Percentiles rank a stretch among this genome's conserved stretches.
These are phyloP conservation scores for Haematococcus sp. DNA, from an alignment of 139 green algal species.

Conservation along the genomic window DNA sequence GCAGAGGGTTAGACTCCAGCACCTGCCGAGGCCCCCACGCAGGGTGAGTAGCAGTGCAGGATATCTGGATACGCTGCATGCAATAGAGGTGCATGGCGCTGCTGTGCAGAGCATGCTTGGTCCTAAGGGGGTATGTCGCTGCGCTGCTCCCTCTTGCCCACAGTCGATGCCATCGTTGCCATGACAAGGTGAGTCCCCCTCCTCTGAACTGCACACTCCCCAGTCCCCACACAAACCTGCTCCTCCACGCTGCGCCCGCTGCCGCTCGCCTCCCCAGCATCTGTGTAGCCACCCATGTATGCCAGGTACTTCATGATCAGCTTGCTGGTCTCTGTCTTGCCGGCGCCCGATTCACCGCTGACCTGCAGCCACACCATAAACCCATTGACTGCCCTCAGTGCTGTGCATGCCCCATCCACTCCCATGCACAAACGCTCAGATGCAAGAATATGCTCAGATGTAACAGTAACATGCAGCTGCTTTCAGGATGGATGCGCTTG, in stretches of 20 bases:
- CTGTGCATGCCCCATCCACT: not conserved
- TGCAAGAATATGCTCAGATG: not conserved
- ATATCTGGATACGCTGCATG: not conserved
- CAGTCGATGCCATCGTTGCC: too few relatives aligned
- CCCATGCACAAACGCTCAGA: not conserved
- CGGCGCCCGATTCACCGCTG: conserved; percentile 94
- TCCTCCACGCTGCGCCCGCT: conserved; percentile 72
- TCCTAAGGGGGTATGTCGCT: too few relatives aligned
- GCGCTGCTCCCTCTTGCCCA: too few relatives aligned
- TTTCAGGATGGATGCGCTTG: not conserved
- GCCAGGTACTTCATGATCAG: conserved; percentile 93
- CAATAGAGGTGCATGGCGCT: too few relatives aligned
- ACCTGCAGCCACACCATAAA: conserved; percentile 50
- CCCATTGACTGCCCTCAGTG: not conserved
- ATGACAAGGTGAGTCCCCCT: too few relatives aligned
- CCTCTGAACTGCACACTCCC: too few relatives aligned
- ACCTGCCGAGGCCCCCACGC: conserved; percentile 52
- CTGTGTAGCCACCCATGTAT: conserved; percentile 72
- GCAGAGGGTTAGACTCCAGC: conserved; percentile 94
- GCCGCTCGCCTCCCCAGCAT: conserved; percentile 11
- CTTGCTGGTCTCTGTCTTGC: conserved; percentile 99
- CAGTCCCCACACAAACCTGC: too few relatives aligned
- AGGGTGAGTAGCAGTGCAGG: not conserved
- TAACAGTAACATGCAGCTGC: not conserved
- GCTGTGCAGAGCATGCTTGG: too few relatives aligned